These are phyloP conservation scores for bread wheat (Triticum aestivum) DNA, from an alignment of 176 grass and related monocot species.

Conservation along the genomic window IWGSC_CS_RefSeq_v2.1 NC_057795.1:589133621-589134120, in stretches of 20 bases:
- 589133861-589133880: background rate
- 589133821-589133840: background rate
- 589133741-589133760: conserved; percentile 41
- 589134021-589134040: background rate
- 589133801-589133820: background rate
- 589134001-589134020: background rate
- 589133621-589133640: background rate
- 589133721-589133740: conserved; percentile 26
- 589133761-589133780: conserved; percentile 32
- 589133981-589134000: too few relatives aligned
- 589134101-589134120: background rate
- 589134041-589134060: background rate
- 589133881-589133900: background rate
- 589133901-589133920: background rate
- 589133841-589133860: conserved; percentile 20
- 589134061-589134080: background rate
- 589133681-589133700: conserved; percentile 37
- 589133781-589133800: background rate
- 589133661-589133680: conserved; percentile 11
- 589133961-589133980: background rate
- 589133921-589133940: background rate
- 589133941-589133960: background rate
- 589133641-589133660: conserved; percentile 8
- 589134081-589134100: background rate
- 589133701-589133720: conserved; percentile 12